Evolutionary conservation across 75 land plant species (phyloP), one percentile per base, ranked within the genome.

Genomic region (Isoetes taiwanensis): DNA sequence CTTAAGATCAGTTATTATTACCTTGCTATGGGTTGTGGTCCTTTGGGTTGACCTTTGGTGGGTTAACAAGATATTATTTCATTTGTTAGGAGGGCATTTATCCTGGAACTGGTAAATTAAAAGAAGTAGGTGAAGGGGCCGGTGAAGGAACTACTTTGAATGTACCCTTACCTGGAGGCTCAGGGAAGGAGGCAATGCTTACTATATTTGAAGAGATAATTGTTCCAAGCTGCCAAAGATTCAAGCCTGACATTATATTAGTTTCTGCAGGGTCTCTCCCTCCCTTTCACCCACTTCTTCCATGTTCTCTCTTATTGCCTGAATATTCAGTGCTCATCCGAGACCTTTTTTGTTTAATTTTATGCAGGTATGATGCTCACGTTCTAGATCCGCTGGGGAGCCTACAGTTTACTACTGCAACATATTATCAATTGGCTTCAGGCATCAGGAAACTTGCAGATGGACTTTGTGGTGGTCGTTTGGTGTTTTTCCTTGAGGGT

Each of bases 71-170:
- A 9, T 14, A 14, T 14, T n/a, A n/a, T n/a, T n/a, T n/a, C n/a
- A n/a, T n/a, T n/a, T n/a, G n/a, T n/a, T n/a, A 91, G 97, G 77
- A 63, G 57, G 97, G 97, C 40, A 87, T 93, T 58, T 91, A 86
- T 64, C 97, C 97, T 50, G 97, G 97, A 26, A 91, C 97, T 34
- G 97, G 97, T 38, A 91, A 83, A 67, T 63, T 91, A 34, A 64
- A 76, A 39, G 80, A 83, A 34, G 67, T 83, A 58, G 97, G 97
- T 38, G 58, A 56, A 41, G 94, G 97, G 30, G 62, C 62, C 61
- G 97, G 97, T 41, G 97, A 91, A 66, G 97, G 97, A 43, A 53
- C 87, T 41, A 91, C 82, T n/a, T 57, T 91, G 11, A 91, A 91
- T 61, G 48, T 91, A 32, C 97, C 97, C 34, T 59, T 91, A 56